Evolutionary conservation across 352 stramenopile species (phyloP).

Genomic region (Plasmopara viticola): DNA sequence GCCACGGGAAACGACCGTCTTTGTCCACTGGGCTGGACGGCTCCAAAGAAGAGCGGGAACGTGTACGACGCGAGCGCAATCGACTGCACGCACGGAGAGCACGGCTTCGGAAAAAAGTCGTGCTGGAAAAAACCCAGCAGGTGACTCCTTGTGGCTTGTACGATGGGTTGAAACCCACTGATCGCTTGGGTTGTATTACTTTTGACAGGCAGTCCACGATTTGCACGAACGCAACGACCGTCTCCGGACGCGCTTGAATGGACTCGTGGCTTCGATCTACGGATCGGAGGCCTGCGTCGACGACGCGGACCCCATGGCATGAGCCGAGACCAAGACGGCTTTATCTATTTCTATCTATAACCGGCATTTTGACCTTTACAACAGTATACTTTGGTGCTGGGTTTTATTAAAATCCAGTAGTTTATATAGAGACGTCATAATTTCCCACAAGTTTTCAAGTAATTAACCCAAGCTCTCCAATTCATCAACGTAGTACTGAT

Average conservation of each 20-base stretch:
- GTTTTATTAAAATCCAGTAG: too few species aligned
- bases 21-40: conserved; percentile 27
- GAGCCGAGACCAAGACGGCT: conserved; percentile 15
- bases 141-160: conserved; percentile 13
- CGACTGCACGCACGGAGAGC: conserved; percentile 63
- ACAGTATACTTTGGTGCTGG: neutral
- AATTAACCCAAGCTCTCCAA: too few species aligned
- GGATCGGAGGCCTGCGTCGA: conserved; percentile 25
- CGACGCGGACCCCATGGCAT: conserved; percentile 23
- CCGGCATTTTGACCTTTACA: conserved; percentile 20
- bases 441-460: neutral
- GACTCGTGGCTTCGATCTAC: conserved; percentile 65
- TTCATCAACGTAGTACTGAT: too few species aligned
- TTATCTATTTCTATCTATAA: conserved; percentile 37
- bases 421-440: neutral
- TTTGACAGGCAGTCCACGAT: conserved; percentile 46
- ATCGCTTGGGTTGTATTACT: conserved; percentile 7
- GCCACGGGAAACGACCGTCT: conserved; percentile 37
- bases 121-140: conserved; percentile 72
- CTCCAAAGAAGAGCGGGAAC: conserved; percentile 68
- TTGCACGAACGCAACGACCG: conserved; percentile 57
- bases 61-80: conserved; percentile 67
- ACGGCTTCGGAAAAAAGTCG: conserved; percentile 73
- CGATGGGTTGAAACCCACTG: neutral
- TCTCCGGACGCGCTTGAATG: conserved; percentile 46